Conservation (phyloP, 371 early-diverging fungal species). For the Actinomortierella wolfii region DNA sequence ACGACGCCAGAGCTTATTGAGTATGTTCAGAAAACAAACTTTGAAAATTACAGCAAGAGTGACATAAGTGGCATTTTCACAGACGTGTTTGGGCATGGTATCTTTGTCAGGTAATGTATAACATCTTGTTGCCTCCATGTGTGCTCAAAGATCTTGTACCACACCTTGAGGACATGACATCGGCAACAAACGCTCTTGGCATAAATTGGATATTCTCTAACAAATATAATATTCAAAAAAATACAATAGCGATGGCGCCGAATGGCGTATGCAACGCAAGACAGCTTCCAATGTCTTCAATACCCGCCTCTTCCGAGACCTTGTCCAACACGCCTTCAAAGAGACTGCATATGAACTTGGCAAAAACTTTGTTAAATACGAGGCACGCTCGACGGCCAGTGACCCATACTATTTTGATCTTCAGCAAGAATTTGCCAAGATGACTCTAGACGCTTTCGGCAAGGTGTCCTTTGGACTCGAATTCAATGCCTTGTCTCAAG, state of each 20-base stretch:
- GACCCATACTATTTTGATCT: too few relatives aligned
- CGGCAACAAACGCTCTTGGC: too few relatives aligned
- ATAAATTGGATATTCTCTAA: too few relatives aligned
- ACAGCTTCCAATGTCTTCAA: slow-evolving; percentile 6
- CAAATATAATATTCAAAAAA: too few relatives aligned
- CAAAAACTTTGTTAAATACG: neutral
- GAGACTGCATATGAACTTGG: slow-evolving; percentile 11
- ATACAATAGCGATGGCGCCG: slow-evolving; percentile 44
- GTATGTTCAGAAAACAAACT: neutral
- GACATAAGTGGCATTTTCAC: too few relatives aligned
- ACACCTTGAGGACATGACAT: too few relatives aligned
- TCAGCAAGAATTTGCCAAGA: slow-evolving; percentile 17
- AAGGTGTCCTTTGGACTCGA: slow-evolving; percentile 37
- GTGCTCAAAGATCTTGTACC: too few relatives aligned
- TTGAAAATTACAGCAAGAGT: too few relatives aligned
- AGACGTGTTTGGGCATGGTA: too few relatives aligned
- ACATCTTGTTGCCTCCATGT: too few relatives aligned
- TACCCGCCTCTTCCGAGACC: neutral
- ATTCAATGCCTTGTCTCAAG: slow-evolving; percentile 14
- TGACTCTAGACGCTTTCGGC: slow-evolving; percentile 39
- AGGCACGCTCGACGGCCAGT: neutral
- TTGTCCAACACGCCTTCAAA: slow-evolving; percentile 21
- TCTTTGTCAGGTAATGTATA: too few relatives aligned
- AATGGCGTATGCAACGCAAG: slow-evolving; percentile 12
- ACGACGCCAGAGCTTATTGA: too few relatives aligned